Evolutionary conservation across 2,329 filamentous ascomycete species (phyloP).

Genomic region (Colletotrichum australisinense): DNA sequence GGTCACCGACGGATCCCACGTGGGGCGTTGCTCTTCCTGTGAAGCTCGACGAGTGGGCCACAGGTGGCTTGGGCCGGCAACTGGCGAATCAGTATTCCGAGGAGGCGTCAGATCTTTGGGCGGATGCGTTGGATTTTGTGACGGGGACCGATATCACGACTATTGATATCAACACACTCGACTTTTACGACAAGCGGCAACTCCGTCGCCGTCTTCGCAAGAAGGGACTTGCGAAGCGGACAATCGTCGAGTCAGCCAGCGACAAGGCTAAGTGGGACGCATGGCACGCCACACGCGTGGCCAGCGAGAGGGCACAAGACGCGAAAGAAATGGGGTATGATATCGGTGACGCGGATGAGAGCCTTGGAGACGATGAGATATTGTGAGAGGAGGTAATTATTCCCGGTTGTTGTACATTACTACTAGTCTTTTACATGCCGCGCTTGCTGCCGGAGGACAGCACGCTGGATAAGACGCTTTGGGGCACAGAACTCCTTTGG

Average conservation of each 20-base stretch:
- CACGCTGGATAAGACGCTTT: slow-evolving; percentile 25
- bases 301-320: slow-evolving; percentile 53
- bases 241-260: slow-evolving; percentile 49
- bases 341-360: slow-evolving; percentile 47
- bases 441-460: neutral
- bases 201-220: slow-evolving; percentile 63
- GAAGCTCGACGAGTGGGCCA: slow-evolving; percentile 72
- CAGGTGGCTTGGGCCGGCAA: slow-evolving; percentile 60
- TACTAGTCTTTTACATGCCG: slow-evolving; percentile 11
- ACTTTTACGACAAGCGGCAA: slow-evolving; percentile 59
- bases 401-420: slow-evolving; percentile 4
- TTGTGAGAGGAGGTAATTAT: slow-evolving; percentile 32
- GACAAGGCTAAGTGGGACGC: slow-evolving; percentile 56
- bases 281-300: slow-evolving; percentile 56
- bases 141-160: slow-evolving; percentile 57
- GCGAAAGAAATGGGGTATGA: slow-evolving; percentile 54
- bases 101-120: slow-evolving; percentile 58
- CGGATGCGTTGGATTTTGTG: slow-evolving; percentile 59
- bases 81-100: slow-evolving; percentile 51
- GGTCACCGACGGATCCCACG: slow-evolving; percentile 68
- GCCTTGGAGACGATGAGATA: slow-evolving; percentile 47
- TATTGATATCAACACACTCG: slow-evolving; percentile 55
- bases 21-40: slow-evolving; percentile 71
- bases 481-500: neutral
- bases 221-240: slow-evolving; percentile 53